Base-by-base conservation (phyloP, 2,329 filamentous ascomycete genomes). In the Orbilia javanica region DNA sequence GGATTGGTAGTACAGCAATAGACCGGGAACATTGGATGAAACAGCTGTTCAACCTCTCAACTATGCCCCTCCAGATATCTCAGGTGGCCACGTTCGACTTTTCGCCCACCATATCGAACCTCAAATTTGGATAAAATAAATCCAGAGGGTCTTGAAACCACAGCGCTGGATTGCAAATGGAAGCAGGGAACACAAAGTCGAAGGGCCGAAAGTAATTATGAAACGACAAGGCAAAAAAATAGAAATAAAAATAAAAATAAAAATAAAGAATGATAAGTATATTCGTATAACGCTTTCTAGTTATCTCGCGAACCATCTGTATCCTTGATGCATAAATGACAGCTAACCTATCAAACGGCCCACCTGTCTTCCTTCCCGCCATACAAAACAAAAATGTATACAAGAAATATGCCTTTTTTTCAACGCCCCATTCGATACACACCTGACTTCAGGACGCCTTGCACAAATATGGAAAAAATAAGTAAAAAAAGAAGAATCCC, bases 341-440 rank as follows among this genome's bases (percentile, higher is more conserved):
- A 67, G 31, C 44, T 65, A 48, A 36, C 68, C 69, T 65, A 55
- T 62, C 63, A 53, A 55, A 55, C 42, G 36, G 63, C 53, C 36
- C 27, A 53, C 48, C 46, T 25, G 44, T 70, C 64, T 57, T 36
- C 44, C 13, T 18, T n/a, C 42, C 53, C 31, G 22, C 25, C 46
- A 25, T 48, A 18, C 64, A 62, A 50, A 5, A 13, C 42, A 42
- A 42, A 39, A 4, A 42, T 27, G 20, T 20, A 60, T 20, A 44
- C 36, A 57, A 15, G 22, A 68, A 65, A 55, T 15, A 50, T 66
- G 60, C 72, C 72, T 46, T 44, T 60, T n/a, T 60, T 57, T 65
- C 65, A 76, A 76, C 72, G 72, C 72, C 70, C 65, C 66, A 69
- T 75, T 57, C 53, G 50, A 63, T 65, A 76, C 65, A 76, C 64